Evolutionary conservation across 2,329 filamentous ascomycete species (phyloP), one percentile per base, ranked within the genome.

Genomic region (Cytospora leucostoma): DNA sequence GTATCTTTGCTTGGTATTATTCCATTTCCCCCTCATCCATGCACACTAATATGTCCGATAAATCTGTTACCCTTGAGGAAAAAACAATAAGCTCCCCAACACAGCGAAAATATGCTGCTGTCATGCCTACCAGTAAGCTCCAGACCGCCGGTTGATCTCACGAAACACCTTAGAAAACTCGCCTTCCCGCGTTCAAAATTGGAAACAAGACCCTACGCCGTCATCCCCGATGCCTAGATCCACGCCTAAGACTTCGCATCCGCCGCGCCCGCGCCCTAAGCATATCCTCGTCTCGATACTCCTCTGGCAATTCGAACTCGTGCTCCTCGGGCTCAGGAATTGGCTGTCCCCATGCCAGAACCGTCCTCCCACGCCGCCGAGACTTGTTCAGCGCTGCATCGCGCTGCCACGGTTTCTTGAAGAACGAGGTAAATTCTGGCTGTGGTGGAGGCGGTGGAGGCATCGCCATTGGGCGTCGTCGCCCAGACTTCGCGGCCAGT

Each of bases 391-490:
- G 76, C 11, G 93, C 92, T 7, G 88, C 86, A 27, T 93, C 91
- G 33, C 94, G 88, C 65, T 94, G 83, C 71, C 96, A 88, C 32
- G 84, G 87, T 76, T 95, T 93, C 19, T 83, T 75, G 73, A 93
- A 98, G 78, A 97, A 97, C 0, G 92, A 96, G n/a, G 81, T 89
- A 72, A 97, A 93, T 44, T 91, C 89, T 63, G 82, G 84, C 2
- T 75, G 75, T 12, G 78, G 77, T 34, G 75, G 71, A 19, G 76
- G 65, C 12, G 68, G 68, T 63, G 70, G 65, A 49, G 69, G 70
- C 52, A 70, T 67, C 8, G 70, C 66, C 32, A 72, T 59, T 35
- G 68, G 75, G 66, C 69, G 73, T 70, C 67, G 72, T 66, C 61
- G 69, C 53, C 70, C 69, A 32, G 72, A 72, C 66, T 73, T 78